Evolutionary conservation across 768 basidiomycete species (phyloP).

Genomic region (Arthromyces matolae): DNA sequence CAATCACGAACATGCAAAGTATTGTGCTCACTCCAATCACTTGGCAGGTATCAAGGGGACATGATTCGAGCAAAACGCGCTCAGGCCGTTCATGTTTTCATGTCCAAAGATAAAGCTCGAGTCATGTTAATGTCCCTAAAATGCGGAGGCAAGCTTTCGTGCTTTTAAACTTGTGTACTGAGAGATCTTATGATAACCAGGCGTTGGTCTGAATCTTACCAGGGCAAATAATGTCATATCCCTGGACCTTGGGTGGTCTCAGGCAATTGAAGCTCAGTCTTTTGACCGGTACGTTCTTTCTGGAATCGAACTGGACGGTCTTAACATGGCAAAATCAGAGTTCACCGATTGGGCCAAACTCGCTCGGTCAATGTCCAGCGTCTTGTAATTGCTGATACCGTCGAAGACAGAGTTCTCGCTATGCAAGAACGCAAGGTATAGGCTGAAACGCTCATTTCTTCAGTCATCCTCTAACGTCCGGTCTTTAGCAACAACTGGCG

Average conservation of each 20-base stretch:
- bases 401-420: slow-evolving; percentile 67
- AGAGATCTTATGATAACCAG: slow-evolving; percentile 17
- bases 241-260: slow-evolving; percentile 62
- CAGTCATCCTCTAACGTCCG: neutral
- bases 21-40: neutral
- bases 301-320: slow-evolving; percentile 12
- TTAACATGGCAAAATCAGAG: slow-evolving; percentile 15
- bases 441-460: neutral
- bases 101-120: slow-evolving; percentile 52
- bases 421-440: slow-evolving; percentile 59
- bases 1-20: neutral
- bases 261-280: slow-evolving; percentile 59
- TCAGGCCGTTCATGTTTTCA: slow-evolving; percentile 53
- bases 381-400: slow-evolving; percentile 55
- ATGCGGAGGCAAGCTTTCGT: slow-evolving; percentile 45
- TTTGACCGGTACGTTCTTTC: slow-evolving; percentile 40
- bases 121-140: slow-evolving; percentile 64
- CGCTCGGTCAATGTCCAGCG: slow-evolving; percentile 50
- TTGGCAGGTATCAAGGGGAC: slow-evolving; percentile 52
- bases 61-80: slow-evolving; percentile 55
- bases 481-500: slow-evolving; percentile 45
- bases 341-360: slow-evolving; percentile 55
- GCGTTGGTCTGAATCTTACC: slow-evolving; percentile 55
- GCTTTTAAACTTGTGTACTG: neutral
- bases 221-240: slow-evolving; percentile 63